A percentile compares a stretch with the other conserved stretches of the same genome.
These are phyloP conservation scores for Rubus parviflorus DNA, from an alignment of 306 rosid species.

Conservation along the genomic window DNA sequence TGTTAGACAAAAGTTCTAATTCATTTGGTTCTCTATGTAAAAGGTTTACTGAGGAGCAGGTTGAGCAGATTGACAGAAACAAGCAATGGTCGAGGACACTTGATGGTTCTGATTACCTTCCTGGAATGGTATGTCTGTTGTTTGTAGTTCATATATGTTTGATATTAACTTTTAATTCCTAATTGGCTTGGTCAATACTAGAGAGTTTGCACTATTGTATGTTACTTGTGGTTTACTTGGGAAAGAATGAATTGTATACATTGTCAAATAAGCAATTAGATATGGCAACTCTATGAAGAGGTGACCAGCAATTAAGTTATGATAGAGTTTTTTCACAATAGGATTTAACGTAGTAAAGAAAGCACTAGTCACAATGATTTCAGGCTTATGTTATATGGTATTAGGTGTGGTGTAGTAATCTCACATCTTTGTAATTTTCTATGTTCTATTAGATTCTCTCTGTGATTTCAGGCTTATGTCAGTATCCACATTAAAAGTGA, in stretches of 20 bases:
- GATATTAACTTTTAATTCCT: background rate
- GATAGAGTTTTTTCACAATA: background rate
- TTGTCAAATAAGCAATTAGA: slow-evolving; percentile 1
- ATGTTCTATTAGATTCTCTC: background rate
- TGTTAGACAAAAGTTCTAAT: background rate
- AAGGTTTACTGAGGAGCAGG: slow-evolving; percentile 79
- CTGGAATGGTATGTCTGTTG: slow-evolving; percentile 76
- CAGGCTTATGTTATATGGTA: background rate
- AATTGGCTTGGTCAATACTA: background rate
- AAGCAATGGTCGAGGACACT: slow-evolving; percentile 98
- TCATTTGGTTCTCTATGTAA: slow-evolving; percentile 14
- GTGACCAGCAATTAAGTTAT: background rate
- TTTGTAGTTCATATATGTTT: background rate
- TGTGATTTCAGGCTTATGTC: background rate
- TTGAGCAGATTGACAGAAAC: slow-evolving; percentile 78
- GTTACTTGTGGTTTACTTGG: background rate
- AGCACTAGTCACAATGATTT: background rate
- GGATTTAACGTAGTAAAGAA: background rate
- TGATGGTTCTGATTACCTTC: slow-evolving; percentile 98
- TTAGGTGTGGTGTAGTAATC: background rate
- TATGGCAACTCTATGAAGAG: background rate
- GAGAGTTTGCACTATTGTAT: background rate
- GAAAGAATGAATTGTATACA: background rate
- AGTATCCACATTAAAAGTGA: background rate
- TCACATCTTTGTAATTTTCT: background rate